Evolutionary conservation across 2,329 filamentous ascomycete genomes (phyloP).

Genomic region (Cladophialophora yegresii): DNA sequence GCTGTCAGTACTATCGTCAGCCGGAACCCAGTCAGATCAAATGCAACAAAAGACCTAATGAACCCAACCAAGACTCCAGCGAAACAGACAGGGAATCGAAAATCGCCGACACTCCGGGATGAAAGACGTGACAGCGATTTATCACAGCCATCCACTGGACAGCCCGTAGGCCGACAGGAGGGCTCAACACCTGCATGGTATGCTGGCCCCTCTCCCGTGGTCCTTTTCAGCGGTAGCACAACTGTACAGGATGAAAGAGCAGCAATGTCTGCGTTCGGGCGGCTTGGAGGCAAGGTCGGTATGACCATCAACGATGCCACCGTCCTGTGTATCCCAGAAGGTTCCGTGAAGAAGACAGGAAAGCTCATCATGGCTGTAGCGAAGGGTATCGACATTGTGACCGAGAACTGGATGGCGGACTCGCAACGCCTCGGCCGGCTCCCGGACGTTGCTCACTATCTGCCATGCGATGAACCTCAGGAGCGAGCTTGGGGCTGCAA

Average conservation of each 20-base stretch:
- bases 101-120: not conserved
- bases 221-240: constrained; percentile 23
- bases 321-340: constrained; percentile 44
- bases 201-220: constrained; percentile 1
- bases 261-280: constrained; percentile 18
- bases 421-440: constrained; percentile 43
- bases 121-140: not conserved
- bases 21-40: not conserved
- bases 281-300: constrained; percentile 21
- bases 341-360: constrained; percentile 46
- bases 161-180: not conserved
- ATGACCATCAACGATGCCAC: constrained; percentile 27
- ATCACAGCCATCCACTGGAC: not conserved
- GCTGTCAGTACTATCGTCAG: not conserved
- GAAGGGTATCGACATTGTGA: constrained; percentile 49
- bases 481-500: constrained; percentile 47
- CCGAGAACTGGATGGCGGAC: constrained; percentile 50
- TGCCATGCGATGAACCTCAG: constrained; percentile 40
- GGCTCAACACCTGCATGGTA: not conserved
- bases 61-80: not conserved
- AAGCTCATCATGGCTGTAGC: constrained; percentile 51
- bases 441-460: constrained; percentile 41
- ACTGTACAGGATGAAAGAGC: constrained; percentile 20
- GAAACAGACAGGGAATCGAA: not conserved
- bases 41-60: not conserved